These are phyloP conservation scores for Blastobotrys illinoisensis DNA, from an alignment of 1,139 yeast genomes.

Conservation along the genomic window DNA sequence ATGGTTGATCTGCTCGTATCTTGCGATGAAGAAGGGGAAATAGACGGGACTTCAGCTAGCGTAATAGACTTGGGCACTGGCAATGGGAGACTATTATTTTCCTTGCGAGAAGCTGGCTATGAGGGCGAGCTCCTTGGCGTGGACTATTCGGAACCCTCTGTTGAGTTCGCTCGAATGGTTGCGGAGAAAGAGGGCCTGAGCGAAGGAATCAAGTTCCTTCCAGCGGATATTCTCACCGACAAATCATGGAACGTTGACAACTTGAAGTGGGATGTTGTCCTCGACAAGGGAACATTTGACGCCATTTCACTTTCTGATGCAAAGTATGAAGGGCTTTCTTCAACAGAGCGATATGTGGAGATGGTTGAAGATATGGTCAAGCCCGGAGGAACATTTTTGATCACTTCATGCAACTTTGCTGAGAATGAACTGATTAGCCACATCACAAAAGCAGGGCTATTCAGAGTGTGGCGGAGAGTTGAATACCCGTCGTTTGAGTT, in stretches of 20 bases:
- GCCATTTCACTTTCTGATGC: conserved; percentile 86
- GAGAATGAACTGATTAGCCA: conserved; percentile 59
- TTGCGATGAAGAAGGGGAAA: conserved; percentile 30
- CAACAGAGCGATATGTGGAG: conserved; percentile 58
- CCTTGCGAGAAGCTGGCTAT: conserved; percentile 57
- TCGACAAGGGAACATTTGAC: conserved; percentile 94
- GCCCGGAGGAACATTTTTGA: conserved; percentile 44
- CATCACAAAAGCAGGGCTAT: conserved; percentile 41
- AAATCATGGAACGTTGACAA: conserved; percentile 34
- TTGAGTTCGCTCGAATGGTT: conserved; percentile 62
- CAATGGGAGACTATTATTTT: conserved; percentile 82
- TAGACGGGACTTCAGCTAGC: conserved; percentile 26
- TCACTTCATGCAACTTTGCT: conserved; percentile 95
- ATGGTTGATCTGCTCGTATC: conserved; percentile 63
- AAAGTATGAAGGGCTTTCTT: conserved; percentile 39
- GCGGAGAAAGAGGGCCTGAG: conserved; percentile 39
- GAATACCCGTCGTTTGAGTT: conserved; percentile 77
- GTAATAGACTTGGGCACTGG: conserved; percentile 91
- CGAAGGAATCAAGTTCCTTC: conserved; percentile 40
- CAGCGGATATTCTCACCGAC: conserved; percentile 40
- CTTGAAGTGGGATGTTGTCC: conserved; percentile 55
- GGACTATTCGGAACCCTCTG: conserved; percentile 79
- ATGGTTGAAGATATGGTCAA: conserved; percentile 56
- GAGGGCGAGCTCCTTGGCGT: conserved; percentile 57
- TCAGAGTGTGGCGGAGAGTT: conserved; percentile 57